Evolutionary conservation across 768 basidiomycete genomes (phyloP).

Genomic region (Lactifluus hygrophoroides): DNA sequence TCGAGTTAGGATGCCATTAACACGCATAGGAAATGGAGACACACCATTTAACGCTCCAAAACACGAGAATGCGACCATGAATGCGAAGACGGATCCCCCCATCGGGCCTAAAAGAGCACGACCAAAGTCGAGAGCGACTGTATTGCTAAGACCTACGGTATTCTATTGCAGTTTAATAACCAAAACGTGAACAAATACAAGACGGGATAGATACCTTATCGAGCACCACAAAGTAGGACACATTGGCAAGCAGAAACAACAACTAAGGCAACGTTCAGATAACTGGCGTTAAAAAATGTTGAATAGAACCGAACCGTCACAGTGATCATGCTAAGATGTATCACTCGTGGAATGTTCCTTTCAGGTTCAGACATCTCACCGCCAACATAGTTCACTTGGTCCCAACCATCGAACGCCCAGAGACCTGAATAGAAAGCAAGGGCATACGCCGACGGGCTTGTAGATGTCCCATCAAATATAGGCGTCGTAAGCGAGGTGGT

Average conservation of each 20-base stretch:
- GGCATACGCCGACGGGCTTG: conserved; percentile 77
- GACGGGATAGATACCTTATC: conserved; percentile 45
- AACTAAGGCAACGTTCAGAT: conserved; percentile 32
- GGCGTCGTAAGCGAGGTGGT: conserved; percentile 58
- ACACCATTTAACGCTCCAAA: conserved; percentile 89
- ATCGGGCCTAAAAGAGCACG: conserved; percentile 73
- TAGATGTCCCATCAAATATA: conserved; percentile 66
- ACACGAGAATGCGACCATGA: conserved; percentile 89
- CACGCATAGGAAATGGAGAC: conserved; percentile 10
- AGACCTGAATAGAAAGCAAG: conserved; percentile 92
- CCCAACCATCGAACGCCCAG: conserved; percentile 98
- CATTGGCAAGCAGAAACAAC: conserved; percentile 73
- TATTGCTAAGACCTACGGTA: conserved; percentile 72
- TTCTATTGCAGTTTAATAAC: conserved; percentile 28
- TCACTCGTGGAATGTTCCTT: conserved; percentile 80
- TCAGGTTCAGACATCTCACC: conserved; percentile 79
- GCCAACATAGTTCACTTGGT: conserved; percentile 84
- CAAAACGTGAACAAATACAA: neutral
- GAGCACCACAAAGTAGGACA: conserved; percentile 91
- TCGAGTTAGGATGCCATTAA: conserved; percentile 12
- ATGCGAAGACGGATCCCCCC: conserved; percentile 83
- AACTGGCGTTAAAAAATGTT: neutral
- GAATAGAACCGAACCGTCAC: conserved; percentile 51
- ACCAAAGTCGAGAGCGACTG: conserved; percentile 89
- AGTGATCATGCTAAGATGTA: conserved; percentile 83